Percentiles rank a stretch among this genome's conserved stretches.
Conservation (phyloP, 495 filamentous ascomycete species). For the Aspergillus incahuasiensis region DNA sequence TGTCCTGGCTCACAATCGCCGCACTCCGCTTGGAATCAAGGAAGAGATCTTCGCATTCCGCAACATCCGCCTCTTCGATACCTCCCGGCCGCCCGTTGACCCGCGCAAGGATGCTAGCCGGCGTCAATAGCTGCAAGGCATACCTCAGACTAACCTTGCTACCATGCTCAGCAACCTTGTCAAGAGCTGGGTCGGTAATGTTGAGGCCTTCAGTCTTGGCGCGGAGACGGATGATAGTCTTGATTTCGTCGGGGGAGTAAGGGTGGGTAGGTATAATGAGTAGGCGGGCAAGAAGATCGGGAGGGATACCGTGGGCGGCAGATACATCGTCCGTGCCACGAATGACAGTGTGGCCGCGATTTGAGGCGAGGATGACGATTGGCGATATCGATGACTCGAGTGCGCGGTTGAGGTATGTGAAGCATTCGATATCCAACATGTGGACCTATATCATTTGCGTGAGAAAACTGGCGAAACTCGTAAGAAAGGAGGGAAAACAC, state of each 20-base stretch:
- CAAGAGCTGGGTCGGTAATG: constrained; percentile 76
- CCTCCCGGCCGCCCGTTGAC: constrained; percentile 64
- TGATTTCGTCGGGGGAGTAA: constrained; percentile 81
- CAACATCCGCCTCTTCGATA: constrained; percentile 77
- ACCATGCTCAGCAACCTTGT: constrained; percentile 79
- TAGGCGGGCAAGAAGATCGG: constrained; percentile 85
- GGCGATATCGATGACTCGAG: constrained; percentile 90
- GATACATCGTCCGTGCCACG: constrained; percentile 77
- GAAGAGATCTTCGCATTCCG: constrained; percentile 87
- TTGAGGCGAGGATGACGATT: constrained; percentile 95
- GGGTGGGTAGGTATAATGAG: constrained; percentile 92
- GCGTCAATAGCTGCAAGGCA: constrained; percentile 87
- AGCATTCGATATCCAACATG: constrained; percentile 98
- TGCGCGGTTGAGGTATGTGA: constrained; percentile 96
- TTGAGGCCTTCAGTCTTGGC: constrained; percentile 73
- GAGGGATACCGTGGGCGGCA: constrained; percentile 87
- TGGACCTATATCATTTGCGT: constrained; percentile 59
- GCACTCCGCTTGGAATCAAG: constrained; percentile 85
- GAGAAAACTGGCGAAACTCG: not conserved
- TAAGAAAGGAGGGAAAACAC: constrained; percentile 16
- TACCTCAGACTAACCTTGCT: constrained; percentile 85
- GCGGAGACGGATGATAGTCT: constrained; percentile 78
- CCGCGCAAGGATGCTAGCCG: constrained; percentile 66
- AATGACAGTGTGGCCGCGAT: constrained; percentile 86
- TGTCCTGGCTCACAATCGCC: constrained; percentile 58